phyloP scores from a whole-genome alignment of 2,329 filamentous ascomycete genomes.

The Pyrenochaeta sp. region DNA sequence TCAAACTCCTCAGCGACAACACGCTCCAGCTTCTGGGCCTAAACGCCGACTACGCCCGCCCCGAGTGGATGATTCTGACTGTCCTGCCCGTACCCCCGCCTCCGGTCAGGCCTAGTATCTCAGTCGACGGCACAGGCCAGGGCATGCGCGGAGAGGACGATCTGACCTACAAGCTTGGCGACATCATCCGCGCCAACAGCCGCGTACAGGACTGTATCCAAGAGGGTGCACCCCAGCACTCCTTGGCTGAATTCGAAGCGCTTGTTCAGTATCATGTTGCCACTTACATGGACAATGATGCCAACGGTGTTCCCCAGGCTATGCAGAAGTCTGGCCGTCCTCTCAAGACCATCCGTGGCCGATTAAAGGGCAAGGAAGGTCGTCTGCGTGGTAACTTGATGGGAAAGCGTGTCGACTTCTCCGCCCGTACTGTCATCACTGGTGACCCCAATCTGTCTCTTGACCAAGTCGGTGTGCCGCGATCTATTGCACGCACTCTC shows the following conservation, averaged over 20 bases:
- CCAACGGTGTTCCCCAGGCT: constrained; percentile 92
- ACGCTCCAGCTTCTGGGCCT: constrained; percentile 89
- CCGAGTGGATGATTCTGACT: constrained; percentile 98
- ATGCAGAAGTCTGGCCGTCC: constrained; percentile 97
- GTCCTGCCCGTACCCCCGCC: constrained; percentile 95
- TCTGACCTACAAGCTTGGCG: constrained; percentile 97
- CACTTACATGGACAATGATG: constrained; percentile 99
- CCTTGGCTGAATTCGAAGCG: constrained; percentile 88
- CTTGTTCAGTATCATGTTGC: constrained; percentile 97
- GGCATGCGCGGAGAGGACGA: constrained; percentile 97
- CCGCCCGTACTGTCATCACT: constrained; percentile 98
- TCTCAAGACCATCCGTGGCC: constrained; percentile 94
- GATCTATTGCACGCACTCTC: constrained; percentile 88
- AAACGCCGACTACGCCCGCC: constrained; percentile 92
- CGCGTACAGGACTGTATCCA: constrained; percentile 91
- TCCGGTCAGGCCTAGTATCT: constrained; percentile 94
- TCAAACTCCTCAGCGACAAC: constrained; percentile 82
- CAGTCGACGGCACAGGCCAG: constrained; percentile 91
- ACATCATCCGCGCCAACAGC: constrained; percentile 97
- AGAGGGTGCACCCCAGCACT: constrained; percentile 90
- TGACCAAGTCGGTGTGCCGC: constrained; percentile 95
- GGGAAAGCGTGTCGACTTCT: constrained; percentile 97
- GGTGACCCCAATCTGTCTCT: constrained; percentile 96
- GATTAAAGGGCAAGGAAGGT: constrained; percentile 98
- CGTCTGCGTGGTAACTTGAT: constrained; percentile 98